Evolutionary conservation across 306 rosid species (phyloP).

Genomic region (Corylus heterophylla): DNA sequence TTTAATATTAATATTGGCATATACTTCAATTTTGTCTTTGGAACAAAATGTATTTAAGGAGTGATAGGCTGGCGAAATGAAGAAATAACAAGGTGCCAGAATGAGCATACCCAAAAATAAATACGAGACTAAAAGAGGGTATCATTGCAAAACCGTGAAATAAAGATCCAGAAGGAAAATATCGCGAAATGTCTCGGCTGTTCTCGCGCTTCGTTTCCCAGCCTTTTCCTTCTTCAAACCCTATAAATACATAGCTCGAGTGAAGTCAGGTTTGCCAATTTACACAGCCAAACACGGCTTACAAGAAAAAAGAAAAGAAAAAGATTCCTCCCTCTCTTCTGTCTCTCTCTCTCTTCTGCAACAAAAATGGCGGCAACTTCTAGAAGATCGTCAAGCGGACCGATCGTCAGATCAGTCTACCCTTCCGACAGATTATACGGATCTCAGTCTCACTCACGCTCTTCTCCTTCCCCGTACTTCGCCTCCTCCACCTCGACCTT

Average conservation of each 20-base stretch:
- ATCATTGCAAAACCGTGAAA: slow-evolving; percentile 18
- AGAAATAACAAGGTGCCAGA: not conserved
- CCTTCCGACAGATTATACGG: slow-evolving; percentile 57
- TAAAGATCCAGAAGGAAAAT: slow-evolving; percentile 25
- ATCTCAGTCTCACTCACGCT: slow-evolving; percentile 23
- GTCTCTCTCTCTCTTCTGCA: slow-evolving; percentile 8
- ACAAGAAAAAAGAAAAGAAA: not conserved
- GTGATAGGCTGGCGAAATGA: not conserved
- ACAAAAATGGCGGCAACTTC: slow-evolving; percentile 62
- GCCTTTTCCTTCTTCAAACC: slow-evolving; percentile 1
- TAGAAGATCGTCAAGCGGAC: slow-evolving; percentile 59
- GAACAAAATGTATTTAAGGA: no score
- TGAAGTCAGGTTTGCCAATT: slow-evolving; percentile 82
- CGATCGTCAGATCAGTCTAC: slow-evolving; percentile 52
- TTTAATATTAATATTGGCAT: not conserved
- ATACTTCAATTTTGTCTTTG: no score
- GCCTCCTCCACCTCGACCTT: slow-evolving; percentile 76
- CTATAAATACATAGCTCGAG: slow-evolving; percentile 76
- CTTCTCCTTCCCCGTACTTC: slow-evolving; percentile 50
- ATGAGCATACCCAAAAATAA: slow-evolving; percentile 3
- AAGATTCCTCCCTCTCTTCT: slow-evolving; percentile 5
- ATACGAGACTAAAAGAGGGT: slow-evolving; percentile 21
- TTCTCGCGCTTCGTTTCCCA: not conserved
- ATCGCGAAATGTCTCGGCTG: slow-evolving; percentile 8
- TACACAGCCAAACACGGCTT: slow-evolving; percentile 50